These are phyloP conservation scores for Aspergillus brasiliensis DNA, from an alignment of 2,329 filamentous ascomycete genomes.

Conservation along the genomic window DNA sequence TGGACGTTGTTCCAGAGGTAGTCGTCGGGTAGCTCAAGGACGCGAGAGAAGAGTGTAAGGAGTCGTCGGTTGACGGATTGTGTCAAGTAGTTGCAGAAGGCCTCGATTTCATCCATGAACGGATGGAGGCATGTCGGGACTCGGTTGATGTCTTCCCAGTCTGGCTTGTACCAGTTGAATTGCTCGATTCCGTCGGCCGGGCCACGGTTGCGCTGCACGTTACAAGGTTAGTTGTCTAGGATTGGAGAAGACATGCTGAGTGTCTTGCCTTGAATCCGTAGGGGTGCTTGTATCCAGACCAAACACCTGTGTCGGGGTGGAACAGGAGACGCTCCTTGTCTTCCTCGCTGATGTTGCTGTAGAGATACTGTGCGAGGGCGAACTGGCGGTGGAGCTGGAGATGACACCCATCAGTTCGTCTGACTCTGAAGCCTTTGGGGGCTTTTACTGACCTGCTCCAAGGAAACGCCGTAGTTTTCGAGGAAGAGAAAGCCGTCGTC, in stretches of 20 bases:
- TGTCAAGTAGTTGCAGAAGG: conserved; percentile 52
- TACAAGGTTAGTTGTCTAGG: not conserved
- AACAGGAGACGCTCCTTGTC: conserved; percentile 54
- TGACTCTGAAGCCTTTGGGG: not conserved
- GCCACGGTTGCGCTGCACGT: conserved; percentile 44
- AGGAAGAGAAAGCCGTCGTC: conserved; percentile 52
- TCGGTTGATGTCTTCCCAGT: conserved; percentile 47
- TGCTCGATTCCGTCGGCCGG: conserved; percentile 55
- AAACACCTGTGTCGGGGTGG: conserved; percentile 51
- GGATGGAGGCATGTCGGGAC: conserved; percentile 51
- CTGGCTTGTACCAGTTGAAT: conserved; percentile 56
- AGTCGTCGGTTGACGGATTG: conserved; percentile 51
- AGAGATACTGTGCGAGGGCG: conserved; percentile 53
- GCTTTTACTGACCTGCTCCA: conserved; percentile 40
- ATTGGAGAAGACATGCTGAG: not conserved
- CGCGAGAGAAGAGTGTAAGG: conserved; percentile 45
- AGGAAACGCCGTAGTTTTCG: conserved; percentile 54
- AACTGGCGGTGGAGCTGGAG: conserved; percentile 53
- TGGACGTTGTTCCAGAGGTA: conserved; percentile 51
- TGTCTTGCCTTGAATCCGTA: conserved; percentile 47
- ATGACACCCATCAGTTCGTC: not conserved
- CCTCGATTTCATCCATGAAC: conserved; percentile 54
- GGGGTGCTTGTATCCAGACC: conserved; percentile 55
- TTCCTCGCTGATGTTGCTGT: conserved; percentile 53
- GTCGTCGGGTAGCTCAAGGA: conserved; percentile 49